These are phyloP conservation scores for Cardamine resedifolia DNA, from an alignment of 345 rosid genomes.

Conservation along the genomic window DNA sequence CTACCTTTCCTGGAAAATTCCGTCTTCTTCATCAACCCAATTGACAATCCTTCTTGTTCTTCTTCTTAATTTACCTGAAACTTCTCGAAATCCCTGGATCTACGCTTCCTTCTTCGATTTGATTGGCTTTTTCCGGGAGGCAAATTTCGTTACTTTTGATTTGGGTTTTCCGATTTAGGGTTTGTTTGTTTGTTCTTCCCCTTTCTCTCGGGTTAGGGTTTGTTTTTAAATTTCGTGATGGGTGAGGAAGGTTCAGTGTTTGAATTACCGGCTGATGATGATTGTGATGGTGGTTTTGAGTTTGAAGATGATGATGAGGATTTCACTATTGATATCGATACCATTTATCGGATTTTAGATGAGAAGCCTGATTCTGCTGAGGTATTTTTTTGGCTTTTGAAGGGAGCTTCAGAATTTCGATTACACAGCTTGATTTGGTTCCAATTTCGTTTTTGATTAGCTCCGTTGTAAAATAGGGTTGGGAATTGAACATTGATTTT, in stretches of 20 bases:
- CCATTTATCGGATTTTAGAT: conserved; percentile 42
- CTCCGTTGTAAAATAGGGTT: neutral
- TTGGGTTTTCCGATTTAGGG: conserved; percentile 27
- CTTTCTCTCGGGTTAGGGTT: conserved; percentile 9
- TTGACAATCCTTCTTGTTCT: neutral
- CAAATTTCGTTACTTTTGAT: conserved; percentile 4
- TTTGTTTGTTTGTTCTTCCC: neutral
- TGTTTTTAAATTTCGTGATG: conserved; percentile 31
- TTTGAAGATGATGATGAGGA: conserved; percentile 32
- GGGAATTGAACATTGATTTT: neutral
- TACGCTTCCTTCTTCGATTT: conserved; percentile 20
- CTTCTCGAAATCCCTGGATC: conserved; percentile 8
- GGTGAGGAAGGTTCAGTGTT: conserved; percentile 34
- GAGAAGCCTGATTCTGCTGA: conserved; percentile 39
- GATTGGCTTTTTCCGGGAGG: neutral
- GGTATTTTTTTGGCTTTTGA: conserved; percentile 33
- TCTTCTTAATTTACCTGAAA: neutral
- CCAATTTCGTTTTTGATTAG: neutral
- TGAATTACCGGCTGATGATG: conserved; percentile 33
- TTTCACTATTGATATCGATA: conserved; percentile 46
- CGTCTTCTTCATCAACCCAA: neutral
- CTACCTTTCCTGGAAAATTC: conserved; percentile 38
- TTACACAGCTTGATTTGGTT: neutral
- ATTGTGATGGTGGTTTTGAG: conserved; percentile 22
- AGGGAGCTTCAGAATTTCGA: neutral